Evolutionary conservation across 2,329 filamentous ascomycete genomes (phyloP).

Genomic region (Blastomyces silverae): DNA sequence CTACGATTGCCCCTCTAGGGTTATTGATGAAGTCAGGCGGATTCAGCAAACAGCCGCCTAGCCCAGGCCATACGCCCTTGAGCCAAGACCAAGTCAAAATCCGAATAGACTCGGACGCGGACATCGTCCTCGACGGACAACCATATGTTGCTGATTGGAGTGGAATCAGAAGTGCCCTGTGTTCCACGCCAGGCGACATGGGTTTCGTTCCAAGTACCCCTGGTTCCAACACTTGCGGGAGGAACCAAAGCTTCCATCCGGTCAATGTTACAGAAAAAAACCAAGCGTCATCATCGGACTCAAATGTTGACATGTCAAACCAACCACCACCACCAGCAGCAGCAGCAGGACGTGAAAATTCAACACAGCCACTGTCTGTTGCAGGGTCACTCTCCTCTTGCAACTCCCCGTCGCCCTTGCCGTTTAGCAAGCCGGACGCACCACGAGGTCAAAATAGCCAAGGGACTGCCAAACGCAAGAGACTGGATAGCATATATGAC

Average conservation of each 20-base stretch:
- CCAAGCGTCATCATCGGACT: not conserved
- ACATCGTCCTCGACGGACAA: constrained; percentile 39
- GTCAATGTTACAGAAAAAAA: not conserved
- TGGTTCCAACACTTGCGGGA: not conserved
- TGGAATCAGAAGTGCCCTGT: not conserved
- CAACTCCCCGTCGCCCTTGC: not conserved
- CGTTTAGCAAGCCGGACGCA: not conserved
- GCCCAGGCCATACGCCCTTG: constrained; percentile 62
- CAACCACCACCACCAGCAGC: not conserved
- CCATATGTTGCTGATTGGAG: constrained; percentile 22
- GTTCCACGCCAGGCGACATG: not conserved
- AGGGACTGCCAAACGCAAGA: constrained; percentile 37
- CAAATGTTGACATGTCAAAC: not conserved
- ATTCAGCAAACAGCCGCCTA: constrained; percentile 54
- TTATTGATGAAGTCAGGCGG: constrained; percentile 61
- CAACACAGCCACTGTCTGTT: not conserved
- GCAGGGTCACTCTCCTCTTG: not conserved
- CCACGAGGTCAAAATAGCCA: constrained; percentile 14
- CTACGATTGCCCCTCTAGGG: constrained; percentile 54
- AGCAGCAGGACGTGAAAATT: not conserved
- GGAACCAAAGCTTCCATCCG: not conserved
- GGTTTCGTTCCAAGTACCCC: not conserved
- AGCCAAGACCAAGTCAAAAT: constrained; percentile 65
- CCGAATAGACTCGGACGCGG: constrained; percentile 49
- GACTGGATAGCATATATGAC: constrained; percentile 41